phyloP scores from a whole-genome alignment of 106 monocot species.

The Agapanthus africanus region DNA sequence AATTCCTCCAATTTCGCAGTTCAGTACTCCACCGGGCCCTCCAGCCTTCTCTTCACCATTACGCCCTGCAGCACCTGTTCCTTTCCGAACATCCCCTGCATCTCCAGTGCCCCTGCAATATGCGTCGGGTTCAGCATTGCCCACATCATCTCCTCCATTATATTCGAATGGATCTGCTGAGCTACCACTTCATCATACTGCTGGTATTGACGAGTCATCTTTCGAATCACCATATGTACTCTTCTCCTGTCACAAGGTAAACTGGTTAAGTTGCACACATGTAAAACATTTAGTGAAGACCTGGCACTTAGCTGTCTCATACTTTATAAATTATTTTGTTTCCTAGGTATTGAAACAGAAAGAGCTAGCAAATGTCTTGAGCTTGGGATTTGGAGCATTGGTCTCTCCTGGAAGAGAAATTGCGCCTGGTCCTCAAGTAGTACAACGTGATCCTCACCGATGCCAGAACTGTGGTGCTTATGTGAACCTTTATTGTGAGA shows the following conservation, averaged over 20 bases:
- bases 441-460: slow-evolving; percentile 76
- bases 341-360: slow-evolving; percentile 75
- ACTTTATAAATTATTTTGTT: not conserved
- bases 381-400: slow-evolving; percentile 92
- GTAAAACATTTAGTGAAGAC: not conserved
- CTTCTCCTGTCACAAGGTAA: slow-evolving; percentile 93
- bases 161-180: slow-evolving; percentile 66
- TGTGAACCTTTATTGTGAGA: slow-evolving; percentile 65
- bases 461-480: slow-evolving; percentile 94
- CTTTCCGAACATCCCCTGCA: slow-evolving; percentile 62
- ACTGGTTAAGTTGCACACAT: not conserved
- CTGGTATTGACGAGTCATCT: slow-evolving; percentile 34
- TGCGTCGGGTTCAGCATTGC: slow-evolving; percentile 39
- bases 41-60: slow-evolving; percentile 81
- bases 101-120: slow-evolving; percentile 57
- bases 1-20: slow-evolving; percentile 33
- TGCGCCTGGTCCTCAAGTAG: slow-evolving; percentile 59
- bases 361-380: slow-evolving; percentile 59
- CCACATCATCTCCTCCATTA: slow-evolving; percentile 50
- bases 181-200: slow-evolving; percentile 32
- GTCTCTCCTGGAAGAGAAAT: slow-evolving; percentile 86
- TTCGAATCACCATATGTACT: slow-evolving; percentile 80
- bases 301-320: not conserved
- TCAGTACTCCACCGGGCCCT: slow-evolving; percentile 87
- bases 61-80: slow-evolving; percentile 50